Evolutionary conservation across 305 asterid genomes (phyloP), one percentile per base, ranked within the genome.

Genomic region (Plantago rigida): DNA sequence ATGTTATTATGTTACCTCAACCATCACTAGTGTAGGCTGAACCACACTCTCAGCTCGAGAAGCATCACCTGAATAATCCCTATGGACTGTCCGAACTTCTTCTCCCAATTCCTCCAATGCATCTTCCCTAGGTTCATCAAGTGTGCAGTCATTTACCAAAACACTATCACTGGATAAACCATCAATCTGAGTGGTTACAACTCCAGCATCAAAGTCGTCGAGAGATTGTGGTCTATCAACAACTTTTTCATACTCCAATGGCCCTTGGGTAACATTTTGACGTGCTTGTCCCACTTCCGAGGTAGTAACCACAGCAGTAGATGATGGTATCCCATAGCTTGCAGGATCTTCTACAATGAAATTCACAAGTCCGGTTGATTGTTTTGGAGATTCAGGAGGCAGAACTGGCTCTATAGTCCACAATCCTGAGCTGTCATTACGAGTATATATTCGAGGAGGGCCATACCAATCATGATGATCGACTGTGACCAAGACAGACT

Each of bases 391-490:
- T 58, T 83, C 81, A 49, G 73, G 70, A 41, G 83, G 89, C 70
- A 92, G 71, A 57, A 86, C 94, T 51, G 79, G 83, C 78, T 87
- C 84, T 45, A 77, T 69, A 28, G 71, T 70, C 98, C 98, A 92
- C 55, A 88, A 66, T 57, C 99, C 99, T 26, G 97, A 79, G 72
- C 80, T 72, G 76, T 86, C 99, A 73, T 88, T 75, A 52, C 97
- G 99, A 36, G 87, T 83, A 69, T 86, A 92, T 66, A 86, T 75
- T 69, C 79, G 94, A 66, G 99, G 97, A 59, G 87, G 82, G 49
- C 97, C 97, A 81, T 92, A 89, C 99, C 99, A 92, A 73, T 92
- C 97, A 77, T 89, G 97, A 60, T 95, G 93, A 61, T 92, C 99
- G 63, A 92, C 73, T 58, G 99, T 89, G 70, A 92, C 95, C 73